phyloP scores from a whole-genome alignment of 805 yeast genomes.

The Candida verbasci region DNA sequence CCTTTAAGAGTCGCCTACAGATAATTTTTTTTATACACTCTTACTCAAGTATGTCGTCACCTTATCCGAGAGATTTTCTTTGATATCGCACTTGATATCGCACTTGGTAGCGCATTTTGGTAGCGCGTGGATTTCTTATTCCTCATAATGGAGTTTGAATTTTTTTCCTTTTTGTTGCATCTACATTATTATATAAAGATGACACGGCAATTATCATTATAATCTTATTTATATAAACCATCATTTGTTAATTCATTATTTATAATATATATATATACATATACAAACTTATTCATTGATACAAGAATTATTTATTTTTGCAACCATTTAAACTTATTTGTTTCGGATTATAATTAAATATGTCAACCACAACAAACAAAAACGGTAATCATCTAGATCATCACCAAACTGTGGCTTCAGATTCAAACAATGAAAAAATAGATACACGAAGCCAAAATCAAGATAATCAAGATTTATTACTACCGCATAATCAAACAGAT shows the following conservation, averaged over 20 bases:
- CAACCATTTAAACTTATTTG: too few species aligned
- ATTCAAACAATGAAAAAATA: neutral
- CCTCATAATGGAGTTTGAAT: slow-evolving; percentile 4
- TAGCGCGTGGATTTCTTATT: too few species aligned
- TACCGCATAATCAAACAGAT: neutral
- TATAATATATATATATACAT: too few species aligned
- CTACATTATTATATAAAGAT: neutral
- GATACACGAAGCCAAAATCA: neutral
- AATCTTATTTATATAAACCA: neutral
- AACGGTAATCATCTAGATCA: neutral
- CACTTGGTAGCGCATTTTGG: slow-evolving; percentile 1
- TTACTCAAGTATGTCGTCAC: too few species aligned
- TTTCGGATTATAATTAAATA: too few species aligned
- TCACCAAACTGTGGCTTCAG: slow-evolving; percentile 2
- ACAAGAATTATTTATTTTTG: too few species aligned
- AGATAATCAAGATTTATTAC: neutral
- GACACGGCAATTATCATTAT: neutral
- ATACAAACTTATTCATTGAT: too few species aligned
- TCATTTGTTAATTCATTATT: neutral
- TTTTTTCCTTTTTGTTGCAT: neutral
- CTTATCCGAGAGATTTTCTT: too few species aligned
- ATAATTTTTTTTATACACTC: too few species aligned
- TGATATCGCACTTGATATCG: too few species aligned
- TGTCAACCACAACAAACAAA: too few species aligned
- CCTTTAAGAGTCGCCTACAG: too few species aligned